Evolutionary conservation across 306 rosid genomes (phyloP).

Genomic region (Castanospermum australe): DNA sequence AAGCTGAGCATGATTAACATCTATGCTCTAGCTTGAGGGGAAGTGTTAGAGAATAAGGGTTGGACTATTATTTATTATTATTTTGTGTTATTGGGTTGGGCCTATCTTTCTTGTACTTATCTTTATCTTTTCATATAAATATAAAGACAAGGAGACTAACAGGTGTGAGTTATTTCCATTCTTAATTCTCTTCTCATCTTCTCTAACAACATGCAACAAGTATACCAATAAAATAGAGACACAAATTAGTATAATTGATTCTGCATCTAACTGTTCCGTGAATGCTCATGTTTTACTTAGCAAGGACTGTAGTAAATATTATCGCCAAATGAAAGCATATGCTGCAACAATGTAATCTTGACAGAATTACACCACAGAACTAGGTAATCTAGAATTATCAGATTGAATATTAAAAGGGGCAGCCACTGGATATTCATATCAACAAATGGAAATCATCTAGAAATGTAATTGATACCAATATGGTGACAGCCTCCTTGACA

Average conservation of each 20-base stretch:
- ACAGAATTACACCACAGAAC: constrained; percentile 7
- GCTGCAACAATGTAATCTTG: background rate
- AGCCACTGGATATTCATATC: background rate
- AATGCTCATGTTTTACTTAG: background rate
- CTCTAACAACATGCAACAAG: background rate
- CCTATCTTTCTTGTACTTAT: too few relatives aligned
- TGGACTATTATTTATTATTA: too few relatives aligned
- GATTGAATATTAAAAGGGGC: background rate
- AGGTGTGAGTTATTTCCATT: too few relatives aligned
- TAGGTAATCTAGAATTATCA: background rate
- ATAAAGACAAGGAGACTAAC: too few relatives aligned
- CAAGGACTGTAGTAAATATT: background rate
- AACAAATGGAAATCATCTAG: background rate
- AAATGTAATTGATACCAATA: constrained; percentile 62
- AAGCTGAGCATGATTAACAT: too few relatives aligned
- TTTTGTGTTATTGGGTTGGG: too few relatives aligned
- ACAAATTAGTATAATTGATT: background rate
- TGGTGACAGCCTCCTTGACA: constrained; percentile 96
- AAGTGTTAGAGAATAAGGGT: too few relatives aligned
- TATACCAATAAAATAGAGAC: background rate
- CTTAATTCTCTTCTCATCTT: too few relatives aligned
- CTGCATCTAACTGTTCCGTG: background rate
- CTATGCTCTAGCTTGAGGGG: too few relatives aligned
- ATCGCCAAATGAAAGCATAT: background rate
- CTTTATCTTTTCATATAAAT: too few relatives aligned